Base-by-base conservation (phyloP, 208 protist species). In the Leishmania tropica region DNA sequence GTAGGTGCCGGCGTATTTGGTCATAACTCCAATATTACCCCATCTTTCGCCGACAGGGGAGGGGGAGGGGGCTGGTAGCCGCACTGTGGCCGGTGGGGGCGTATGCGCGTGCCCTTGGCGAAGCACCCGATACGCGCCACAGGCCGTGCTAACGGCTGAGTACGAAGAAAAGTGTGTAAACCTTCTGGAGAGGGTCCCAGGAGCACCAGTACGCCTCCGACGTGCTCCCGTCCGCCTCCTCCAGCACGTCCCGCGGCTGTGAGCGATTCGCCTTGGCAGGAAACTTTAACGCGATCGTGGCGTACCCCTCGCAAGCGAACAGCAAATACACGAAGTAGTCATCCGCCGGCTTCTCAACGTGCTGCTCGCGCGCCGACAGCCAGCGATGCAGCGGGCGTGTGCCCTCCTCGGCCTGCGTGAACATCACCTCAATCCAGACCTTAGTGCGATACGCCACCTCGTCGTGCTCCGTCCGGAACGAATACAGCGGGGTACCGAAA, bases 241-340 rank as follows among this genome's bases (percentile, higher is more conserved):
- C 75, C 67, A 78, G 37, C 54, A 79, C 86, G 71, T 89, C 83
- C 64, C 85, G 85, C 81, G 84, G 78, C 42, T 85, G 82, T 1
- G 71, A 83, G 24, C 85, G 81, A 17, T 35, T 72, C 24, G 78
- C 78, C 62, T 90, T 85, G 35, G 93, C 82, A 1, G 94, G 94
- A 58, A 97, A 96, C 79, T 95, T 95, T 7, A 97, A n/a, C 17
- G 90, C 85, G 8, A 94, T 84, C 45, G 94, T 96, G 77, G 88
- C 85, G 81, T 96, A 97, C n/a, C 90, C 90, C 73, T 96, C 93
- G 64, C 94, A 97, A 7, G 94, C 93, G n/a, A 97, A 87, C 15
- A 97, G 78, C 0, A 97, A 62, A 77, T 96, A 97, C 0, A 95
- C 85, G 31, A 89, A 89, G 81, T 96, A 90, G 72, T 94, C 91